Percentiles rank a stretch among this genome's conserved stretches.
phyloP scores from a whole-genome alignment of 768 basidiomycete genomes.

The Cubamyces lactineus region DNA sequence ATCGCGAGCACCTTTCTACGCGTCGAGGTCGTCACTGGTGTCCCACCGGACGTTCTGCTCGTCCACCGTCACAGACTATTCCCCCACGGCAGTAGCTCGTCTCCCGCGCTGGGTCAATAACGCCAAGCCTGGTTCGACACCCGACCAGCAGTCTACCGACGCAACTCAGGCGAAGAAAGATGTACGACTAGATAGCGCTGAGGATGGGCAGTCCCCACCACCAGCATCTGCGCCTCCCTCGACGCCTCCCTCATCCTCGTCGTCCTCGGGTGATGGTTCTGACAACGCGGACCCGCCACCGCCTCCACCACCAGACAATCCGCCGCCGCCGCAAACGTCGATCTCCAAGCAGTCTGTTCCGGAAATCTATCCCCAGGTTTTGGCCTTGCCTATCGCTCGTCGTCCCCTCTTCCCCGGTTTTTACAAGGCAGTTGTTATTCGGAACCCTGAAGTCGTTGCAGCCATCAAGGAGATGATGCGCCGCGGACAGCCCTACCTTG shows the following conservation, averaged over 20 bases:
- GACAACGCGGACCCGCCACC: constrained; percentile 45
- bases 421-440: constrained; percentile 96
- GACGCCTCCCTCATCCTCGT: constrained; percentile 46
- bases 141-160: constrained; percentile 19
- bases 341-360: constrained; percentile 89
- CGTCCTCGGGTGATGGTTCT: constrained; percentile 42
- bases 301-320: constrained; percentile 42
- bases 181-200: constrained; percentile 29
- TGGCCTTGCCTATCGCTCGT: constrained; percentile 93
- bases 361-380: constrained; percentile 89
- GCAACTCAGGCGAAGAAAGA: constrained; percentile 15
- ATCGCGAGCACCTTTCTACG: background rate
- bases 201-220: constrained; percentile 33
- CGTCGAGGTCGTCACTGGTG: constrained; percentile 2
- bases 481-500: constrained; percentile 95
- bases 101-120: constrained; percentile 41
- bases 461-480: constrained; percentile 97
- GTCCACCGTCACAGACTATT: constrained; percentile 32
- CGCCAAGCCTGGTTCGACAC: constrained; percentile 20
- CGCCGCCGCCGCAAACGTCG: constrained; percentile 48
- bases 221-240: constrained; percentile 37
- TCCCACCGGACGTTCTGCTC: constrained; percentile 33
- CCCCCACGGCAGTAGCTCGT: constrained; percentile 26
- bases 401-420: constrained; percentile 97
- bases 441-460: constrained; percentile 86